Evolutionary conservation across 2,329 filamentous ascomycete species (phyloP).

Genomic region (Lasiodiplodia hormozganensis): DNA sequence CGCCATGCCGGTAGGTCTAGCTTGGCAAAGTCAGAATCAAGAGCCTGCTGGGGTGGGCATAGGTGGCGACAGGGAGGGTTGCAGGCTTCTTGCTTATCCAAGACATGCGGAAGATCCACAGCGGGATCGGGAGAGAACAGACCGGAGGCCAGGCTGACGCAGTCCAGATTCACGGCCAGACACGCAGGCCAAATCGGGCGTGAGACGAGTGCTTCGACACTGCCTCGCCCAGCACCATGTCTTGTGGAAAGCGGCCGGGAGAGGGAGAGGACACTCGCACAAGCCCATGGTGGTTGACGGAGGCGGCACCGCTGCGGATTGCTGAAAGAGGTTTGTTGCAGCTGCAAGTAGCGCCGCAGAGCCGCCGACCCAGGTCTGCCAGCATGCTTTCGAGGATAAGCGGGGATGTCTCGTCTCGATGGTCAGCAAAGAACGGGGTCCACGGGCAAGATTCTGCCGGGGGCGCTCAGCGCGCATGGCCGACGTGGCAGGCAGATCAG

Average conservation of each 20-base stretch:
- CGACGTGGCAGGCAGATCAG: slow-evolving; percentile 12
- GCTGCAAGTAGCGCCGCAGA: slow-evolving; percentile 7
- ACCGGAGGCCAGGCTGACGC: not conserved
- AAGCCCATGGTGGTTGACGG: not conserved
- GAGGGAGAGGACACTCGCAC: not conserved
- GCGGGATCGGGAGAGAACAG: slow-evolving; percentile 13
- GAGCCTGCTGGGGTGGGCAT: not conserved
- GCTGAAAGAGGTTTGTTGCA: not conserved
- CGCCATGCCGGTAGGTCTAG: slow-evolving; percentile 9
- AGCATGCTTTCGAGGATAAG: not conserved
- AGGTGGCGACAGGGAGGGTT: not conserved
- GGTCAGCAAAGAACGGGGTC: no score
- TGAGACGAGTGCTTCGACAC: not conserved
- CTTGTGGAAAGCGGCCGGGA: not conserved
- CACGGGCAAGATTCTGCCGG: slow-evolving; percentile 3
- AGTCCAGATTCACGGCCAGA: not conserved
- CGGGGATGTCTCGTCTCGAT: no score
- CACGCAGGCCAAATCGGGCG: no score
- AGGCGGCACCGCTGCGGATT: not conserved
- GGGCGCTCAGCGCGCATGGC: slow-evolving; percentile 9
- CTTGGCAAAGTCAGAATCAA: slow-evolving; percentile 23
- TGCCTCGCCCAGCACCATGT: not conserved
- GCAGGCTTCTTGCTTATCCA: slow-evolving; percentile 11
- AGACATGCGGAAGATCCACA: slow-evolving; percentile 13
- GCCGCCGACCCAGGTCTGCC: not conserved